Percentiles rank a stretch among this genome's conserved stretches.
phyloP scores from a whole-genome alignment of 306 rosid species.

The Quillaja saponaria region DNA sequence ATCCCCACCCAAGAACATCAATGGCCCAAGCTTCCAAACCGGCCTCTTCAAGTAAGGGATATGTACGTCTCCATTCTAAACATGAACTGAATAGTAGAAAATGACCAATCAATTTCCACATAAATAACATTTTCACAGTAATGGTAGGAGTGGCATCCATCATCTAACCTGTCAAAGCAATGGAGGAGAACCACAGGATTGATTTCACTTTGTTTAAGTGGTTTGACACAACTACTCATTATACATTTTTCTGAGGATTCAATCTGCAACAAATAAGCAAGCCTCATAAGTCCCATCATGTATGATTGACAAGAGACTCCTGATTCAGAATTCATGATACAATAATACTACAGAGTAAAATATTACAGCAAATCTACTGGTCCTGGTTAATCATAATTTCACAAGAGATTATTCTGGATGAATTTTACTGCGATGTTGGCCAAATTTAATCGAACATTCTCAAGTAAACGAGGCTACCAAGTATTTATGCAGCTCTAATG shows the following conservation, averaged over 20 bases:
- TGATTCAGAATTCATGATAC: too few species aligned
- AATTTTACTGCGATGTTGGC: too few species aligned
- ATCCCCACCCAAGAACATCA: slow-evolving; percentile 98
- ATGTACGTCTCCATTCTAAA: slow-evolving; percentile 88
- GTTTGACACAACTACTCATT: slow-evolving; percentile 88
- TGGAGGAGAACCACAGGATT: slow-evolving; percentile 88
- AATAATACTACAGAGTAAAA: too few species aligned
- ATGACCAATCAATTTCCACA: slow-evolving; percentile 32
- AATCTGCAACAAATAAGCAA: slow-evolving; percentile 42
- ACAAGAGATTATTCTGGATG: too few species aligned
- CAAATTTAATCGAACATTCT: too few species aligned
- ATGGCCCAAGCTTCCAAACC: slow-evolving; percentile 92
- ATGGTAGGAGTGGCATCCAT: neutral
- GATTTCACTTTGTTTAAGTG: slow-evolving; percentile 51
- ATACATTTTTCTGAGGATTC: slow-evolving; percentile 54
- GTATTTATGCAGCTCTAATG: too few species aligned
- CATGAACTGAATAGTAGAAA: slow-evolving; percentile 80
- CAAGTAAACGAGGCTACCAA: too few species aligned
- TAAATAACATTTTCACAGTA: neutral
- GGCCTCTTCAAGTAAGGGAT: slow-evolving; percentile 83
- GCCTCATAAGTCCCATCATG: too few species aligned
- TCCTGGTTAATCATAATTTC: too few species aligned
- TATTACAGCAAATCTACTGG: too few species aligned
- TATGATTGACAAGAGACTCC: too few species aligned
- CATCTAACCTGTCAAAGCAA: slow-evolving; percentile 77